Evolutionary conservation across 331 rosid species (phyloP), one percentile per base, ranked within the genome.

Genomic region (Saraca asoca): DNA sequence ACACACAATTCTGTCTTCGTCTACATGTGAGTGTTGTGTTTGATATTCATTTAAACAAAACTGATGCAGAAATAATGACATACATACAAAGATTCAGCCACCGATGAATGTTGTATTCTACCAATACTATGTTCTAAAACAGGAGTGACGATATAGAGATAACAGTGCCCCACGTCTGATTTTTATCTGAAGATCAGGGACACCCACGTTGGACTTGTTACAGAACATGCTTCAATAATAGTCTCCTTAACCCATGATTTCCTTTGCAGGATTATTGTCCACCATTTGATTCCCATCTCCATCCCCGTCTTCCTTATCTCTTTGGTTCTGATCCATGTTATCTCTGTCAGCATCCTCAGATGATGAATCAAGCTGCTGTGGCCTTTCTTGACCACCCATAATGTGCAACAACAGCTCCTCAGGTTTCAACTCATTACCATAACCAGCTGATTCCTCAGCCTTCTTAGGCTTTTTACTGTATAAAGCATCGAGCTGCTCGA

Each of bases 331-430:
- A 58, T 83, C 70, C 20, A 41, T 67, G 46, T 79, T 83, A 57
- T 83, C 77, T 3, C 73, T 34, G 24, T 76, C 88, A 4, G 61
- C 80, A 20, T 80, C 85, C 19, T 78, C 85, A 20, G 83, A 70
- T 24, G 51, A 69, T 15, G 85, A 49, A 51, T 71, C 78, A 0
- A 58, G 37, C 51, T 59, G 83, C 17, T 71, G 72, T 58, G 58
- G 75, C 69, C 74, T 84, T 48, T 83, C 82, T 70, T 87, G 88
- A 37, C 83, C 75, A 31, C 64, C 72, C 89, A 88, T 81, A 70
- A 88, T 85, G 62, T 85, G 97, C 91, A 91, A 70, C 52, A 91
- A 76, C 2, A 91, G 85, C 81, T 84, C 97, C 82, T 91, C 95
- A 1, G 97, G 91, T 79, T 78, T 88, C 74, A 80, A 68, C 58